A percentile compares a stretch with the other conserved stretches of the same genome.
Conservation (phyloP, 1,284 basidiomycete species). For the Trichosporon faecale region DNA sequence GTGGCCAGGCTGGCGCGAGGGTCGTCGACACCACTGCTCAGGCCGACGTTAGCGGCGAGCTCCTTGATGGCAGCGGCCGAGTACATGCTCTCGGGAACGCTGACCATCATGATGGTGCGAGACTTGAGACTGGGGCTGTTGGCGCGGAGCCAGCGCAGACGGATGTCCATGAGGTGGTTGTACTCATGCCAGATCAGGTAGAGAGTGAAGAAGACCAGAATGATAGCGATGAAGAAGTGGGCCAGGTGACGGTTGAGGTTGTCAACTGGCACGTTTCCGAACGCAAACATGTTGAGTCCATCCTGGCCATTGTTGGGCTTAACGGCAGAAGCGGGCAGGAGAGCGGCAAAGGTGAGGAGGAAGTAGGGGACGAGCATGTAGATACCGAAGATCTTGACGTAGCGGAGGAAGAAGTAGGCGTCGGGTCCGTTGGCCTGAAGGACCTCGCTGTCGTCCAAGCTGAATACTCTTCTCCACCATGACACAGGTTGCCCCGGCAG, state of each 20-base stretch:
- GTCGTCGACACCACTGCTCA: constrained; percentile 29
- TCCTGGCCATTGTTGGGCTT: constrained; percentile 52
- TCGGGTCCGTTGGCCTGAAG: constrained; percentile 76
- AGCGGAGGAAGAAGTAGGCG: constrained; percentile 90
- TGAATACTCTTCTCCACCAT: constrained; percentile 44
- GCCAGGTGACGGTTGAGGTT: constrained; percentile 66
- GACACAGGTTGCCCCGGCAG: constrained; percentile 32
- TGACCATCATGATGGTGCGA: constrained; percentile 82
- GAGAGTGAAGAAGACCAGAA: constrained; percentile 78
- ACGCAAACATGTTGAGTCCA: constrained; percentile 72
- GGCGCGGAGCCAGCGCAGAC: constrained; percentile 80
- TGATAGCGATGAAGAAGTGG: constrained; percentile 67
- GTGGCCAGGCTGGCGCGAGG: constrained; percentile 25
- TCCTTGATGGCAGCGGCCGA: constrained; percentile 55
- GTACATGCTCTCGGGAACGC: constrained; percentile 76
- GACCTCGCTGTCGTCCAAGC: constrained; percentile 39
- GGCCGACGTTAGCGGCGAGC: constrained; percentile 53
- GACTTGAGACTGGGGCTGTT: constrained; percentile 75
- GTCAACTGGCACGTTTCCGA: constrained; percentile 67
- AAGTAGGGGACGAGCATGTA: constrained; percentile 78
- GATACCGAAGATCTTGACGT: constrained; percentile 54
- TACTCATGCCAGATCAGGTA: constrained; percentile 79
- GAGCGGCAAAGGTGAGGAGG: constrained; percentile 55
- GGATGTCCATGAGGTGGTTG: constrained; percentile 71
- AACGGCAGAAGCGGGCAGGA: constrained; percentile 40